Base-by-base conservation (phyloP, 805 yeast species). In the Metschnikowia matae region DNA sequence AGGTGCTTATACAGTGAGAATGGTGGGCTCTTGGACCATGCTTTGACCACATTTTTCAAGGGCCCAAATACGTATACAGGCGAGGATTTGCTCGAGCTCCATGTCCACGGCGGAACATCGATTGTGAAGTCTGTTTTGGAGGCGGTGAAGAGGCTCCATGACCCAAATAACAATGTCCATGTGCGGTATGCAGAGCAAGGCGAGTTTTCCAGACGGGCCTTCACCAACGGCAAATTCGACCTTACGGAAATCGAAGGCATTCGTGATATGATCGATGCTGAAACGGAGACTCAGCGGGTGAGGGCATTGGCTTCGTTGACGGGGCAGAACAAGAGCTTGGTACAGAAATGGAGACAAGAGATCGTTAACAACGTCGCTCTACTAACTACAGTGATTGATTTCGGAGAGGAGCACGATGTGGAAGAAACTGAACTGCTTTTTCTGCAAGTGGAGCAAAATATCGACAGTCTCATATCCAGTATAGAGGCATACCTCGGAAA, bases 61-160 rank as follows among this genome's bases (percentile, higher is more conserved):
- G 78, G 78, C 1, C 97, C 97, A 0, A 71, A 75, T 13, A 84
- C 96, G 0, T 94, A 84, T 61, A 94, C 98, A 0, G 99, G 99
- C 1, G 98, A 94, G 64, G 97, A 92, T 58, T 59, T 86, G 23
- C 70, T 91, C 8, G 99, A 94, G 61, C 64, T 94, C n/a, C 97
- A 94, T 62, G 67, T 88, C 2, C 99, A 94, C 66, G 99, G 99
- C 3, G 97, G 98, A 3, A 82, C 78, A 11, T 97, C 98, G 0
- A 89, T 92, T 1, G 79, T 88, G 2, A 73, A 75, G 44, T 78
- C 89, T 0, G 87, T 91, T 0, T 60, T 91, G 44, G 70, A 70
- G 4, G 83, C 95, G 0, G 82, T 94, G 4, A 71, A 74, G 37
- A 48, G 59, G 0, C 56, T 85, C 4, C 87, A 86, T 58, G 66